Evolutionary conservation across 768 basidiomycete genomes (phyloP).

Genomic region (Tylopilus balloui): DNA sequence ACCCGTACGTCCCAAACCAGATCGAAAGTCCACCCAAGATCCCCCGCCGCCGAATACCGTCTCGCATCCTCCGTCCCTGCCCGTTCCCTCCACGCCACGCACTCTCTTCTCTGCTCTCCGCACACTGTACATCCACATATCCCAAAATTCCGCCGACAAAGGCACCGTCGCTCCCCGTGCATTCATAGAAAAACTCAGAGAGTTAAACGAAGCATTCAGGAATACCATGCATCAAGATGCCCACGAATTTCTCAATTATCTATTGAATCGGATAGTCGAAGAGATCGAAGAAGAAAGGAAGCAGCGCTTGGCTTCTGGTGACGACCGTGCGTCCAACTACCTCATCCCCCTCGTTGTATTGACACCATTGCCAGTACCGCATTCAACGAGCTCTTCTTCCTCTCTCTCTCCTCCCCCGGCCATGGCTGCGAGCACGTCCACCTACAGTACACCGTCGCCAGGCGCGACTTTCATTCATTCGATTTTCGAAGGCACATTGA

Average conservation of each 20-base stretch:
- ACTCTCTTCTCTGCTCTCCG: constrained; percentile 90
- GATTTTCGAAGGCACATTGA: constrained; percentile 89
- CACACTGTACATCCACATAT: constrained; percentile 84
- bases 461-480: constrained; percentile 80
- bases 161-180: constrained; percentile 87
- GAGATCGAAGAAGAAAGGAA: constrained; percentile 77
- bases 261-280: constrained; percentile 90
- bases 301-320: constrained; percentile 41
- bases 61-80: constrained; percentile 33
- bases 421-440: constrained; percentile 42
- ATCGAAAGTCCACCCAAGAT: constrained; percentile 46
- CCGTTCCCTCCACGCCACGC: constrained; percentile 57
- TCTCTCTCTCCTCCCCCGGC: constrained; percentile 40
- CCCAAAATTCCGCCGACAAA: constrained; percentile 68
- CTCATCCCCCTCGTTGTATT: constrained; percentile 4
- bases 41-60: constrained; percentile 24
- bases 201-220: constrained; percentile 87
- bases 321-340: constrained; percentile 56
- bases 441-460: constrained; percentile 43
- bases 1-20: constrained; percentile 50
- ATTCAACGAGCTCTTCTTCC: constrained; percentile 53
- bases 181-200: constrained; percentile 90
- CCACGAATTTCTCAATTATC: constrained; percentile 94
- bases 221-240: constrained; percentile 96
- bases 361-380: constrained; percentile 44